A percentile compares a stretch with the other conserved stretches of the same genome.
phyloP scores from a whole-genome alignment of 2,329 filamentous ascomycete species.

The Colletotrichum eremochloae region DNA sequence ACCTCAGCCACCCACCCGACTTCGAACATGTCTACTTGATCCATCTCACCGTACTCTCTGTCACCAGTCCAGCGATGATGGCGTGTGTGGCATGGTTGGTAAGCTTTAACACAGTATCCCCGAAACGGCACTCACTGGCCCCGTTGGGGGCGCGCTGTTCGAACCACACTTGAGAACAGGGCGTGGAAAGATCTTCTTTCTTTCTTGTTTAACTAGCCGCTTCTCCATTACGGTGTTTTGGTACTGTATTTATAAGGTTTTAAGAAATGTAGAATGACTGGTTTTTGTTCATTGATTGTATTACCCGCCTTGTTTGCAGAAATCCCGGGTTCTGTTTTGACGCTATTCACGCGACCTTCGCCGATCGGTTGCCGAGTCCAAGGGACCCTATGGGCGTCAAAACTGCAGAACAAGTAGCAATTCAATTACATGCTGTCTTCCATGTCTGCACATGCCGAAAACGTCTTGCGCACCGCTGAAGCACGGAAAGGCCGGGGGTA shows the following conservation, averaged over 20 bases:
- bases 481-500: too few species aligned
- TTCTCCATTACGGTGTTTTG: neutral
- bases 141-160: neutral
- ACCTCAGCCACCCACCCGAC: neutral
- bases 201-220: too few species aligned
- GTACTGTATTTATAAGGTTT: neutral
- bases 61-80: constrained; percentile 5
- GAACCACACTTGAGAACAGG: neutral
- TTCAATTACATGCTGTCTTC: neutral
- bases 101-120: neutral
- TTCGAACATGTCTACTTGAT: neutral
- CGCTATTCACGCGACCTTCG: neutral
- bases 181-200: neutral
- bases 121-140: neutral
- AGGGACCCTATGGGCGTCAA: neutral
- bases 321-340: neutral
- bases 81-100: constrained; percentile 2
- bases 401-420: neutral
- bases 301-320: neutral
- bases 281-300: neutral
- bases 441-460: neutral
- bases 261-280: neutral
- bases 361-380: neutral
- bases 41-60: neutral
- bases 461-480: neutral